Evolutionary conservation across 2,329 filamentous ascomycete genomes (phyloP), one percentile per base, ranked within the genome.

Genomic region (Penicillium sp.): DNA sequence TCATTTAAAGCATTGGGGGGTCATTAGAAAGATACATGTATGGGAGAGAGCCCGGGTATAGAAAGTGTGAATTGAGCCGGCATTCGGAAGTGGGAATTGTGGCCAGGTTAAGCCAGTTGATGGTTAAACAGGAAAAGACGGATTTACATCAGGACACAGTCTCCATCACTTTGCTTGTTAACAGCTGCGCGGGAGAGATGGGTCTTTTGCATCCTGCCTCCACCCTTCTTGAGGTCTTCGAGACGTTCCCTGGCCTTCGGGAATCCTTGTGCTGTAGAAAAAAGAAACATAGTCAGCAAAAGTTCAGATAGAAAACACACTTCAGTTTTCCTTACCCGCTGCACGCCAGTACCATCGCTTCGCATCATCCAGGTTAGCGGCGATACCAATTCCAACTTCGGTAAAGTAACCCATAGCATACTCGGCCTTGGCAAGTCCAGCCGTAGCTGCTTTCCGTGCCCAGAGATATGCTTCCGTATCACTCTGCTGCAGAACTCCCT

Each of bases 391-490:
- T 12, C 94, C 94, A 47, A 94, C 88, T 75, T 99, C 94, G 0
- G 90, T 95, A 70, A 96, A 97, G 75, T 97, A 97, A 0, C 94
- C 94, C 89, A 99, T 96, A 0, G 93, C 94, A 75, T 97, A 97
- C 77, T 97, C 90, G 0, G 94, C 94, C 79, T 97, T 99, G 7
- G 91, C 87, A 35, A 97, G 76, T 2, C 93, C 92, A 3, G 91
- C 89, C 60, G 87, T 85, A 0, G 94, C 94, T 2, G 94, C 93
- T 75, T 97, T 97, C 22, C 93, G 82, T 11, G 94, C 93, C 94
- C 94, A 99, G 2, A 99, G 83, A 72, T 97, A 99, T 1, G 94
- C 94, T 73, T 99, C 94, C 0, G 90, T 95, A 66, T 99, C 94
- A 70, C 88, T 96, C 73, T 97, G 93, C 67, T 89, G 86, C 51